Base-by-base conservation (phyloP, 208 protist genomes). In the Wallacemonas sp. region DNA sequence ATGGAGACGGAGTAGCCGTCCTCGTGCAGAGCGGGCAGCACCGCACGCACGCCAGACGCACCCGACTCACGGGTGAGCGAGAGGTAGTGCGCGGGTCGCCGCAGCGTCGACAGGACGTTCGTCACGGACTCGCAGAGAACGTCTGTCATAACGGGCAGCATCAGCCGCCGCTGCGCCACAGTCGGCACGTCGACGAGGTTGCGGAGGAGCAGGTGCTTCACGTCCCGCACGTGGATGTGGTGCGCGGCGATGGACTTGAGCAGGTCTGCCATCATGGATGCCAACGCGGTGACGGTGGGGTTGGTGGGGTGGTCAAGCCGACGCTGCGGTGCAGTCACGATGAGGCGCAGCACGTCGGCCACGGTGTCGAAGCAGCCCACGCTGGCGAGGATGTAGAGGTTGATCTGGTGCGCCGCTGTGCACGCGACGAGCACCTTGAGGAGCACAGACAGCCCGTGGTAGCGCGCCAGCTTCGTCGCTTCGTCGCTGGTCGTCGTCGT, bases 1-100 rank as follows among this genome's bases (percentile, higher is more conserved):
- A 95, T 62, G 47, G 73, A 81, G 16, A 92, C 70, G 11, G 85
- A 80, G 70, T 95, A 95, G 21, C 84, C 90, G 11, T 92, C 87
- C 2, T 64, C 68, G 9, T 85, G 79, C 64, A 88, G 85, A 16
- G 90, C 79, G 0, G 57, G 58, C 21, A 95, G 52, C 1, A 81
- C 48, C 5, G 78, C 85, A 44, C 72, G 76, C 12, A 95, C 64
- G 3, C 87, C 89, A 9, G 78, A 67, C 17, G 63, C 68, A 26
- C 89, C 82, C 17, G 70, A 33, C 16, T 29, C 26, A 9, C 52
- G 52, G 4, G 52, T 58, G 30, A 58, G 32, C 9, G 30, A 16
- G 52, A 58, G 26, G 32, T 58, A 24, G 52, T 58, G 32, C 14
- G 52, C 52, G 16, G 52, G 52, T 6, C 26, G 3, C 29, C n/a